Percentiles rank a stretch among this genome's conserved stretches.
phyloP scores from a whole-genome alignment of 2,329 filamentous ascomycete species.

The Pseudocercospora crystallina region DNA sequence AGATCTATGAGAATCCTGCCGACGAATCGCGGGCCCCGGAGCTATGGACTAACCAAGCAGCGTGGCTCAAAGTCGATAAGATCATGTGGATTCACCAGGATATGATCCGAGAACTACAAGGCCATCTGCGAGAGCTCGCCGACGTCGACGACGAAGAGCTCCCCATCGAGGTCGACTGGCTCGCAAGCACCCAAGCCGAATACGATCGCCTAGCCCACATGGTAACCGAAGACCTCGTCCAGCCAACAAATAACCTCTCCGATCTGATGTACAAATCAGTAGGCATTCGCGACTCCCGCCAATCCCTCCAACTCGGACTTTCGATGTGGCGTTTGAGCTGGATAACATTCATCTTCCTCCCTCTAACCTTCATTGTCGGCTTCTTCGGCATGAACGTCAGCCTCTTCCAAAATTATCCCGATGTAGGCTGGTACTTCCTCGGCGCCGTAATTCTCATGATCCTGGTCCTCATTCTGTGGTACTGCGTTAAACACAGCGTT shows the following conservation, averaged over 20 bases:
- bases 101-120: constrained; percentile 47
- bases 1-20: constrained; percentile 55
- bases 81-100: constrained; percentile 52
- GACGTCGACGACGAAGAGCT: constrained; percentile 29
- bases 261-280: constrained; percentile 56
- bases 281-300: constrained; percentile 52
- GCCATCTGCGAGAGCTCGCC: constrained; percentile 44
- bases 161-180: constrained; percentile 39
- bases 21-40: constrained; percentile 55
- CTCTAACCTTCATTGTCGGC: constrained; percentile 51
- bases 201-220: constrained; percentile 49
- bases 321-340: constrained; percentile 60
- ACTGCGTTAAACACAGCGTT: constrained; percentile 48
- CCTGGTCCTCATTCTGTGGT: constrained; percentile 49
- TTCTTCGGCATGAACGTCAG: constrained; percentile 56
- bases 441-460: constrained; percentile 47
- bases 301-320: constrained; percentile 50
- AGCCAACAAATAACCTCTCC: constrained; percentile 51
- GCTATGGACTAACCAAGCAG: constrained; percentile 51
- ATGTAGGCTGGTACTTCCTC: constrained; percentile 54
- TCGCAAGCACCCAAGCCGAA: constrained; percentile 41
- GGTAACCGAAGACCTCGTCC: constrained; percentile 52
- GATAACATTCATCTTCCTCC: constrained; percentile 74
- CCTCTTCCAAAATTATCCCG: constrained; percentile 43
- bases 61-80: constrained; percentile 55